phyloP scores from a whole-genome alignment of 345 rosid genomes.

The Bruguiera gymnorhiza region DNA sequence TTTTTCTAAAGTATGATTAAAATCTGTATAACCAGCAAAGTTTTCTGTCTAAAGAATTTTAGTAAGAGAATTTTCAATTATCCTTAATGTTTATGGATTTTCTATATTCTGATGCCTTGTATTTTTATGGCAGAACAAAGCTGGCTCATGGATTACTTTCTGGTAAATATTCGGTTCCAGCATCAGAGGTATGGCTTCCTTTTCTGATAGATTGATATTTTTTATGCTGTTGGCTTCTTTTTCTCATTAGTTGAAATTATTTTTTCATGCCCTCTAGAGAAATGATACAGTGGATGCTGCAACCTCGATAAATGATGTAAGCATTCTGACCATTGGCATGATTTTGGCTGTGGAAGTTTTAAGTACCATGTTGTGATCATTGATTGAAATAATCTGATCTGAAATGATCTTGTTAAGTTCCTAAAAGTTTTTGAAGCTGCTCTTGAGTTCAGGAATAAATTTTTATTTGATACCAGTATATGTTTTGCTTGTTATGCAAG shows the following conservation, averaged over 20 bases:
- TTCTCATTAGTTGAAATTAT: constrained; percentile 4
- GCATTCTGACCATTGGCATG: constrained; percentile 15
- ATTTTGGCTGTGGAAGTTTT: background rate
- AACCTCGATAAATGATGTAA: constrained; percentile 39
- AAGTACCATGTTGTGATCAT: background rate
- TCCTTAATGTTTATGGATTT: background rate
- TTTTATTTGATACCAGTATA: background rate
- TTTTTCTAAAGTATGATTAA: too few relatives aligned
- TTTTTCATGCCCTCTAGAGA: constrained; percentile 40
- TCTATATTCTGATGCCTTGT: constrained; percentile 19
- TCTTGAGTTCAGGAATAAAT: constrained; percentile 8
- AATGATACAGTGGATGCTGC: constrained; percentile 37
- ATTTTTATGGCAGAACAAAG: constrained; percentile 67
- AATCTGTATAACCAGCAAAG: too few relatives aligned
- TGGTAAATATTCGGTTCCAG: constrained; percentile 86
- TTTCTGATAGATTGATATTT: constrained; percentile 4
- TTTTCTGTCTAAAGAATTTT: background rate
- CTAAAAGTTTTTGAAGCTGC: background rate
- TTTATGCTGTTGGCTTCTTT: background rate
- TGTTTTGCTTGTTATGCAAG: background rate
- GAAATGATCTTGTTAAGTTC: too few relatives aligned
- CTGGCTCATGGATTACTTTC: constrained; percentile 94
- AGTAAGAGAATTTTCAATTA: background rate
- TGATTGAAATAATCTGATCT: background rate
- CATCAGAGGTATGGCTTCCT: constrained; percentile 47